Percentiles rank a stretch among this genome's conserved stretches.
These are phyloP conservation scores for Cynara cardunculus DNA, from an alignment of 129 eudicot species.

Conservation along the genomic window DNA sequence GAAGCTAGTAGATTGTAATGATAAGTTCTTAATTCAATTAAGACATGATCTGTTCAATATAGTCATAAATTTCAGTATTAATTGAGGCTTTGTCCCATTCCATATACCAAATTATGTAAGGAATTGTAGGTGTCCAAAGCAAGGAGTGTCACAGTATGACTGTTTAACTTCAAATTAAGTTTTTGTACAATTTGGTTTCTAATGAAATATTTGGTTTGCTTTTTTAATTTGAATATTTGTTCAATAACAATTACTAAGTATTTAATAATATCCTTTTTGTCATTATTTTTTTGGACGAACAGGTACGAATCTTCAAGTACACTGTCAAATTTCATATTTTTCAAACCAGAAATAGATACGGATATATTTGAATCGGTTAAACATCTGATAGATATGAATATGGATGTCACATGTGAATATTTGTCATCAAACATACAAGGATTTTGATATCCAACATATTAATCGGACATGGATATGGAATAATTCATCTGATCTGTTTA, in stretches of 20 bases:
- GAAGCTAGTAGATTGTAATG: background rate
- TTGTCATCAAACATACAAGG: background rate
- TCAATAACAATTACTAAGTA: background rate
- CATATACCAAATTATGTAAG: too few species aligned
- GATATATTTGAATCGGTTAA: background rate
- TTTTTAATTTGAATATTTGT: background rate
- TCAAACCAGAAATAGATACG: background rate
- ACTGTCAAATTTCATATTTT: background rate
- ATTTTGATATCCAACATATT: background rate
- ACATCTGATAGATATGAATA: background rate
- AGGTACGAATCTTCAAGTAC: background rate
- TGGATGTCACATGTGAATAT: conserved; percentile 6
- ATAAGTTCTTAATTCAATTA: background rate
- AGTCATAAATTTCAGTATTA: background rate
- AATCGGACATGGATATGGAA: background rate
- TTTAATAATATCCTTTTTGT: background rate
- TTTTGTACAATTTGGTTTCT: background rate
- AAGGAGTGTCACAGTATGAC: too few species aligned
- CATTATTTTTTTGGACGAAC: background rate
- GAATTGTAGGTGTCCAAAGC: too few species aligned
- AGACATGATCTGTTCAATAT: background rate
- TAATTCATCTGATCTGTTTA: background rate
- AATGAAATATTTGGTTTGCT: too few species aligned
- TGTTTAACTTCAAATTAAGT: too few species aligned
- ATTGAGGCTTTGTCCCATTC: too few species aligned